A percentile compares a stretch with the other conserved stretches of the same genome.
These are phyloP conservation scores for Ophiostoma piceae DNA, from an alignment of 2,329 filamentous ascomycete genomes.

Conservation along the genomic window DNA sequence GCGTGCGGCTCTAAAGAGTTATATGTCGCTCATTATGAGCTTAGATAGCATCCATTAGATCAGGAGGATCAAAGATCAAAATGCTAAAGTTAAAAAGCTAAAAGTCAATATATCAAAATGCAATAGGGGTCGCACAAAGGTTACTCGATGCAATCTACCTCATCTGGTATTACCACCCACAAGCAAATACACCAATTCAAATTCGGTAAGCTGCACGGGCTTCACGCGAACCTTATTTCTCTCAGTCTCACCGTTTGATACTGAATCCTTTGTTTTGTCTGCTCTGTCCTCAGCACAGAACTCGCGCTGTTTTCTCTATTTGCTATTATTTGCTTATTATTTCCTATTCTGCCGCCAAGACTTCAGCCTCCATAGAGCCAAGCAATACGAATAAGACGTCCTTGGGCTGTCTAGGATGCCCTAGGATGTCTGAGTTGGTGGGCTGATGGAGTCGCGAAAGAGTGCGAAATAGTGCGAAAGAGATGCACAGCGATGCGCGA, in stretches of 20 bases:
- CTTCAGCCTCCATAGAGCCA: neutral
- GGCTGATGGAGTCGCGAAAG: neutral
- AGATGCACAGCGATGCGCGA: neutral
- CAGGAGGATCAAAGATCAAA: neutral
- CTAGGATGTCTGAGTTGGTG: neutral
- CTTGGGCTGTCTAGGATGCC: neutral
- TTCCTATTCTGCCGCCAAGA: neutral
- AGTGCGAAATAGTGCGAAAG: neutral
- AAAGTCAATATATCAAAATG: neutral
- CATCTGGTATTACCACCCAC: neutral
- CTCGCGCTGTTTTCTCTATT: neutral
- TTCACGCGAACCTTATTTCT: constrained; percentile 6
- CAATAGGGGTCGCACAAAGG: neutral
- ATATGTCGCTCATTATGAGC: neutral
- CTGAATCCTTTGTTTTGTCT: neutral
- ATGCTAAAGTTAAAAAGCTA: neutral
- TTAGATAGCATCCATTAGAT: neutral
- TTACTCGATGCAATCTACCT: neutral
- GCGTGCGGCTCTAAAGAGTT: neutral
- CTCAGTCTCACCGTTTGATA: neutral
- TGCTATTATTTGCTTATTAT: neutral
- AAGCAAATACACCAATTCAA: neutral
- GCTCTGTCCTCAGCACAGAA: too few relatives aligned
- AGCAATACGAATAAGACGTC: constrained; percentile 3
- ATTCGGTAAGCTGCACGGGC: neutral